Percentiles rank a stretch among this genome's conserved stretches.
Conservation (phyloP, 2,329 filamentous ascomycete genomes). For the Neofusicoccum kwambonambiense region DNA sequence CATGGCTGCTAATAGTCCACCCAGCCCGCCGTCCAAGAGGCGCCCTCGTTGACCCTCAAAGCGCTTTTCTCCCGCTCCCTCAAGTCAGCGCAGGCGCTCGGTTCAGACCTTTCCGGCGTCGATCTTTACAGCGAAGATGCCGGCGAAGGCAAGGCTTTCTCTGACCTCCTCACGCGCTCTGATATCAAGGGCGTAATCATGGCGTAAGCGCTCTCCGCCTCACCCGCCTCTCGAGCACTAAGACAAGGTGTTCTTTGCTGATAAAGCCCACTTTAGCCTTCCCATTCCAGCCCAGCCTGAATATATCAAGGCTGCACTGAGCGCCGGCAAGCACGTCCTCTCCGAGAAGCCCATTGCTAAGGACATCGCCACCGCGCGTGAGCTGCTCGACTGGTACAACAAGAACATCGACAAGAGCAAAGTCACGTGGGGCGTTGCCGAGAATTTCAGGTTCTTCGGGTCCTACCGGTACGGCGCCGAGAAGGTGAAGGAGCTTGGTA, state of each 20-base stretch:
- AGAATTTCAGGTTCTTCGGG: conserved; percentile 69
- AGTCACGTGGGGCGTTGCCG: conserved; percentile 51
- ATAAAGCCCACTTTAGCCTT: conserved; percentile 41
- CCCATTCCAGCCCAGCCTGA: conserved; percentile 62
- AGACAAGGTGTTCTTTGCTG: neutral
- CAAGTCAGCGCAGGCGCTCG: conserved; percentile 53
- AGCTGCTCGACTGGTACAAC: conserved; percentile 41
- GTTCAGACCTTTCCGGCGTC: conserved; percentile 41
- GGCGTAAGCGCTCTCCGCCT: conserved; percentile 39
- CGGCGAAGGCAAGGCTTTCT: conserved; percentile 46
- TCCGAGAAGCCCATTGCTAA: conserved; percentile 68
- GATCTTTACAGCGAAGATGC: conserved; percentile 61
- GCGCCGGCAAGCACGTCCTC: conserved; percentile 68
- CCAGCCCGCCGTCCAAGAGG: conserved; percentile 59
- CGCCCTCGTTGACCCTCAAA: conserved; percentile 56
- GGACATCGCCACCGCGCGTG: conserved; percentile 52
- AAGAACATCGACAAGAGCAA: conserved; percentile 31
- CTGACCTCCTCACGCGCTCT: conserved; percentile 52
- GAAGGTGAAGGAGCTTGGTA: conserved; percentile 53
- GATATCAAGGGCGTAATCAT: conserved; percentile 59
- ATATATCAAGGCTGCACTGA: conserved; percentile 58
- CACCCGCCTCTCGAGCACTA: neutral
- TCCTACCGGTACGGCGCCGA: conserved; percentile 53
- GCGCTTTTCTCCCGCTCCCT: conserved; percentile 66
- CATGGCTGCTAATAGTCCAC: neutral